Conservation (phyloP, 2,329 filamentous ascomycete species). For the Botrytis sinoallii region DNA sequence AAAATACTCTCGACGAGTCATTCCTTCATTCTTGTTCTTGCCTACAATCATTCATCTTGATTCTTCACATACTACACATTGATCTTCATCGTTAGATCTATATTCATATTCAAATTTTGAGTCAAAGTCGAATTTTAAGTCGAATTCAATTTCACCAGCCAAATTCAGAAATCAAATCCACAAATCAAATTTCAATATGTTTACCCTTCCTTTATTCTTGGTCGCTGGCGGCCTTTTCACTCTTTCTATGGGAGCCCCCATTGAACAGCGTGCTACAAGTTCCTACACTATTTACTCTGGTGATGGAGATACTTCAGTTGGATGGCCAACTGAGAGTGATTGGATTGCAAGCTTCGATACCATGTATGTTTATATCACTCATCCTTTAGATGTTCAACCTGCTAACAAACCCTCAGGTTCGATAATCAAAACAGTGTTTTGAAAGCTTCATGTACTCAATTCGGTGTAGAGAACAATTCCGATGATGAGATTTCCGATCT, state of each 20-base stretch:
- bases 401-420: slow-evolving; percentile 14
- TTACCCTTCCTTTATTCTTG: slow-evolving; percentile 25
- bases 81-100: background rate
- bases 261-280: slow-evolving; percentile 11
- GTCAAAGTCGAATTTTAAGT: background rate
- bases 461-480: slow-evolving; percentile 11
- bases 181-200: slow-evolving; percentile 22
- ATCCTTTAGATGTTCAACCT: too few relatives aligned
- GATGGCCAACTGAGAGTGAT: slow-evolving; percentile 21
- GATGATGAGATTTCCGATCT: slow-evolving; percentile 23
- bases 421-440: slow-evolving; percentile 2
- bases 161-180: background rate
- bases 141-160: background rate
- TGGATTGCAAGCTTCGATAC: slow-evolving; percentile 24
- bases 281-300: slow-evolving; percentile 22
- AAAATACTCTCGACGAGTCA: slow-evolving; percentile 4
- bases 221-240: slow-evolving; percentile 27
- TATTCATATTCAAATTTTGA: background rate
- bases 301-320: slow-evolving; percentile 15
- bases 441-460: slow-evolving; percentile 18
- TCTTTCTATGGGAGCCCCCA: slow-evolving; percentile 23
- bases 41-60: background rate
- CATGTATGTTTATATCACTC: slow-evolving; percentile 16
- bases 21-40: slow-evolving; percentile 5
- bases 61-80: background rate